Base-by-base conservation (phyloP, 2,329 filamentous ascomycete species). In the Aspergillus neotritici region DNA sequence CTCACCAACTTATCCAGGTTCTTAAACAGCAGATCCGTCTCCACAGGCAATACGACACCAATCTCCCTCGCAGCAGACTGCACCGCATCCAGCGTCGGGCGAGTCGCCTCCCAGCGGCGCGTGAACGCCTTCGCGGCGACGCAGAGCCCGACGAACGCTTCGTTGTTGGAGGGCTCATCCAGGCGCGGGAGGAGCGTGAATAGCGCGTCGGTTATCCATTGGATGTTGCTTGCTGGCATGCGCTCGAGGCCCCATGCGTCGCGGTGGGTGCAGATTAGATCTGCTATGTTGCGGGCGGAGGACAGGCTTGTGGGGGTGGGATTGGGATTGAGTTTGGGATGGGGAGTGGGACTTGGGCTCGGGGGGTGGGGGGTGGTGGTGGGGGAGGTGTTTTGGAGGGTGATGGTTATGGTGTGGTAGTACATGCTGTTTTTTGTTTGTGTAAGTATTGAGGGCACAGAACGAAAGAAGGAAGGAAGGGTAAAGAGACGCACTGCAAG, bases 371-470 rank as follows among this genome's bases (percentile, higher is more conserved):
- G 36, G 15, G 7, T 36, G 30, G 16, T 37, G 15, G 16, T 47
- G 2, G 12, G 16, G 36, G 38, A 1, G 14, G 33, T 3, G 35
- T 40, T 41, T 52, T 55, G 9, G 1, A 68, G 49, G 2, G 53
- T 51, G 28, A 67, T 61, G 8, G 66, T 49, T n/a, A 66, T 54
- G n/a, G 56, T 48, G 38, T 70, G 60, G 34, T 66, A 64, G 34
- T 67, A 61, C 49, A 68, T 63, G 34, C 65, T 69, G 13, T n/a
- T 9, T n/a, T 9, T 12, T 4, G 2, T 7, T 12, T 7, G 8
- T 25, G 47, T 47, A 40, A 48, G 42, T 41, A 13, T 4, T 7
- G 5, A 21, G n/a, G 37, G 13, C 25, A n/a, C n/a, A n/a, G n/a
- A 31, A 10, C 9, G 25, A 14, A 31, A 14, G 25, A 14, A 13